Percentiles rank a stretch among this genome's conserved stretches.
These are phyloP conservation scores for Cyberlindnera americana DNA, from an alignment of 805 yeast species.

Conservation along the genomic window DNA sequence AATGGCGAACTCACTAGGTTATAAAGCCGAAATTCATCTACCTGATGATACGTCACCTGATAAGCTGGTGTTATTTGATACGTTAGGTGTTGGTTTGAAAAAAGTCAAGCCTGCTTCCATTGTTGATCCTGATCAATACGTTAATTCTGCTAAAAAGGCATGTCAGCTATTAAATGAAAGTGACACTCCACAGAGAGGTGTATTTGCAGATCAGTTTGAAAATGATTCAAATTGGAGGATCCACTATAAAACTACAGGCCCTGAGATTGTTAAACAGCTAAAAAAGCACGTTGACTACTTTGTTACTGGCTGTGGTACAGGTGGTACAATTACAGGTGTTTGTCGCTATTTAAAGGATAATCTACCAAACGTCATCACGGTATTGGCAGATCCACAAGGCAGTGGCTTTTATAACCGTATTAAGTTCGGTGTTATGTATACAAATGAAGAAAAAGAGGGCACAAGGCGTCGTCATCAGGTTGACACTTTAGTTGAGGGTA, in stretches of 20 bases:
- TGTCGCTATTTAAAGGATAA: slow-evolving; percentile 64
- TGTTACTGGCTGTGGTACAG: slow-evolving; percentile 93
- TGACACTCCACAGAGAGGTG: slow-evolving; percentile 46
- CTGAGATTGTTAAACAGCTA: slow-evolving; percentile 83
- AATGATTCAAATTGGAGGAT: slow-evolving; percentile 86
- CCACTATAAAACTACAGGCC: slow-evolving; percentile 84
- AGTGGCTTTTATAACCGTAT: slow-evolving; percentile 85
- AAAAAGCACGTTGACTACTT: slow-evolving; percentile 65
- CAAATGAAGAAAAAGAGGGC: slow-evolving; percentile 84
- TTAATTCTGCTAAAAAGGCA: slow-evolving; percentile 74
- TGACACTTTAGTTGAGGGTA: slow-evolving; percentile 91
- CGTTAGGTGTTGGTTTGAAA: slow-evolving; percentile 79
- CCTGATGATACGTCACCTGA: slow-evolving; percentile 93
- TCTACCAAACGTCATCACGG: slow-evolving; percentile 36
- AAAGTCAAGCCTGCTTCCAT: slow-evolving; percentile 93
- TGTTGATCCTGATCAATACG: slow-evolving; percentile 90
- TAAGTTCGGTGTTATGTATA: slow-evolving; percentile 92
- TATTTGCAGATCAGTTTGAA: slow-evolving; percentile 95
- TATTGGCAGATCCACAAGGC: slow-evolving; percentile 95
- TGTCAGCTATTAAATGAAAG: slow-evolving; percentile 47
- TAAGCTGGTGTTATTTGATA: slow-evolving; percentile 64
- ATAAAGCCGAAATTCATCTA: slow-evolving; percentile 85
- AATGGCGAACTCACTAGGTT: slow-evolving; percentile 85
- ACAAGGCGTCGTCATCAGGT: slow-evolving; percentile 94
- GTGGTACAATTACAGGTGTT: slow-evolving; percentile 95